phyloP scores from a whole-genome alignment of 176 grass and related monocot genomes.

The Pharus latifolius region DNA sequence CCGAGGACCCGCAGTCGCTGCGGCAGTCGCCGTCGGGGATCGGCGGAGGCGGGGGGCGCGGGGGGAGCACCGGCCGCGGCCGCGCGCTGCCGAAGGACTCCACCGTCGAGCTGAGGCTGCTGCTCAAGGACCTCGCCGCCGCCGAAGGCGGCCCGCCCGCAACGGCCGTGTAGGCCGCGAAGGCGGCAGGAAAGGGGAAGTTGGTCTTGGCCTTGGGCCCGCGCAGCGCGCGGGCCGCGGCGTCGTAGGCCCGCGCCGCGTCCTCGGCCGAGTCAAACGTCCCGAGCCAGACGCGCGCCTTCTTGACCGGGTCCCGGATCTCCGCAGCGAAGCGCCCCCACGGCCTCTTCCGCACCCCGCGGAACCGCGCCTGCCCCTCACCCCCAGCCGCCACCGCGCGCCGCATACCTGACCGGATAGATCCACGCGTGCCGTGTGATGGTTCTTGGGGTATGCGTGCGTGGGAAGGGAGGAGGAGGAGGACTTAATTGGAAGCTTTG shows the following conservation, averaged over 20 bases:
- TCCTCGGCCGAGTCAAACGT: conserved; percentile 77
- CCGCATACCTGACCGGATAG: conserved; percentile 6
- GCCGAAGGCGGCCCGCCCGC: not conserved
- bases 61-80: conserved; percentile 18
- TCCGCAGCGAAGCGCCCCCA: conserved; percentile 79
- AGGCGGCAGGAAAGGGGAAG: conserved; percentile 22
- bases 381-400: not conserved
- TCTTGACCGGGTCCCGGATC: conserved; percentile 67
- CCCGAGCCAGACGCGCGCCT: conserved; percentile 66
- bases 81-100: conserved; percentile 54
- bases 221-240: conserved; percentile 43
- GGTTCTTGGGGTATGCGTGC: too few species aligned
- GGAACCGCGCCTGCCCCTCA: conserved; percentile 37
- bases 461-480: conserved; percentile 9
- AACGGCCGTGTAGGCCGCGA: not conserved
- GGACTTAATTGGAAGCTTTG: conserved; percentile 37
- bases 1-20: conserved; percentile 73
- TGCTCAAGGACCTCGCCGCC: conserved; percentile 31
- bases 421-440: too few species aligned
- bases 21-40: conserved; percentile 38
- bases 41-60: conserved; percentile 14
- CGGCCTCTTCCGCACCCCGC: conserved; percentile 67
- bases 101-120: conserved; percentile 72
- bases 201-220: conserved; percentile 74
- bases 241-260: conserved; percentile 58